phyloP scores from a whole-genome alignment of 2,329 filamentous ascomycete species.

The Penicillium crustosum region DNA sequence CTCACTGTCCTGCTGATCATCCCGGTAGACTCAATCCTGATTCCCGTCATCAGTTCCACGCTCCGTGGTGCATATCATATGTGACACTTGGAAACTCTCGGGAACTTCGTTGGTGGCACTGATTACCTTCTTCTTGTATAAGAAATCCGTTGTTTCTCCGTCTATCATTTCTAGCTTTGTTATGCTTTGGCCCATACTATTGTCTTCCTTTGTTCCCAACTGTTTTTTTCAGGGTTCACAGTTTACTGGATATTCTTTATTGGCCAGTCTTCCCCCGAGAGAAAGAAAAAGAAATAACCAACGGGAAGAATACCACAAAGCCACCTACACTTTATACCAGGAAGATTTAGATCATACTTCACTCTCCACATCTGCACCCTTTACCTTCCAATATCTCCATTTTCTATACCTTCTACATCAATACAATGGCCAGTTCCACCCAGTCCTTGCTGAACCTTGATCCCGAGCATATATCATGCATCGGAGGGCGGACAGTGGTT shows the following conservation, averaged over 20 bases:
- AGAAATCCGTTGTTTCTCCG: constrained; percentile 8
- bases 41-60: constrained; percentile 1
- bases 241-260: background rate
- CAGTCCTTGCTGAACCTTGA: constrained; percentile 27
- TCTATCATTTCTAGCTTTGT: constrained; percentile 12
- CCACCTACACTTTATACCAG: background rate
- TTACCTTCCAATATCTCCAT: background rate
- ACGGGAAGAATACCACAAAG: background rate
- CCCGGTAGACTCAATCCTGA: constrained; percentile 1
- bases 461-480: constrained; percentile 35
- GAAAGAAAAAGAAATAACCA: background rate
- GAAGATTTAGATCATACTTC: background rate
- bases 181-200: constrained; percentile 19
- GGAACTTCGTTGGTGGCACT: constrained; percentile 19
- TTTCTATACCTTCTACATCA: background rate
- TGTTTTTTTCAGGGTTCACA: constrained; percentile 3
- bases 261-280: background rate
- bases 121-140: constrained; percentile 13
- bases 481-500: constrained; percentile 34
- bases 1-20: constrained; percentile 20
- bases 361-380: background rate
- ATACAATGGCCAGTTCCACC: constrained; percentile 23
- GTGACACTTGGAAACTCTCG: constrained; percentile 19
- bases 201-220: constrained; percentile 12
- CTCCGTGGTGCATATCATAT: constrained; percentile 10